phyloP scores from a whole-genome alignment of 2,329 filamentous ascomycete genomes.

The Fusarium devonianum region DNA sequence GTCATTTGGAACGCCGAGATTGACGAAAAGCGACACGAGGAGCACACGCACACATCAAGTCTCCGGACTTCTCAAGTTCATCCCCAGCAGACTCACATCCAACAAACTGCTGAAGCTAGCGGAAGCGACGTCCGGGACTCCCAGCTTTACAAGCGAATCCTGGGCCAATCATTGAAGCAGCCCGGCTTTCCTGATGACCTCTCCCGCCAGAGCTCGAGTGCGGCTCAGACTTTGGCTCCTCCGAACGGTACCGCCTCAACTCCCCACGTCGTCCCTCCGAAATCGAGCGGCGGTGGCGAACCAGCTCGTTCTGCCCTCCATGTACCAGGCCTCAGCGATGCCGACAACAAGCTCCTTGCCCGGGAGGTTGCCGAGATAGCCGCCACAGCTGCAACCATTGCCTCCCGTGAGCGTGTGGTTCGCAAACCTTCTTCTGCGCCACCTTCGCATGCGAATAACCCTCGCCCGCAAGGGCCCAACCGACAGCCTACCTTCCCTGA shows the following conservation, averaged over 20 bases:
- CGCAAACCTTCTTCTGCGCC: constrained; percentile 50
- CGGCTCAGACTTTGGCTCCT: constrained; percentile 43
- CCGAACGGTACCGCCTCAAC: constrained; percentile 58
- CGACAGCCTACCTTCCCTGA: constrained; percentile 44
- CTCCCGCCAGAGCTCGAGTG: constrained; percentile 49
- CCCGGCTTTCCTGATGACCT: constrained; percentile 70
- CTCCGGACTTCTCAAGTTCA: constrained; percentile 46
- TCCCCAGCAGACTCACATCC: constrained; percentile 44
- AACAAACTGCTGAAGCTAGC: constrained; percentile 51
- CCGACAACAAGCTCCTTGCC: constrained; percentile 81
- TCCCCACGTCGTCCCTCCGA: constrained; percentile 81
- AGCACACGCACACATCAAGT: constrained; percentile 49
- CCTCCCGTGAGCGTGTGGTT: constrained; percentile 72
- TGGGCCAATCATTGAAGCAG: constrained; percentile 88
- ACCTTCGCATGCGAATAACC: constrained; percentile 19
- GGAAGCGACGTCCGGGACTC: constrained; percentile 82
- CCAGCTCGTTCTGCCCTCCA: constrained; percentile 54
- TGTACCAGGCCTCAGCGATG: constrained; percentile 76
- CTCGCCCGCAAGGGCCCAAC: constrained; percentile 39
- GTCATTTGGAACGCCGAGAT: constrained; percentile 93
- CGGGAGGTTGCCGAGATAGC: constrained; percentile 93
- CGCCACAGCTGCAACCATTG: constrained; percentile 86
- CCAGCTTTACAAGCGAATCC: constrained; percentile 88
- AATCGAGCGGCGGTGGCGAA: constrained; percentile 55
- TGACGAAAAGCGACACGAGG: constrained; percentile 76